Conservation (phyloP, 805 yeast species). For the Metschnikowia peoriensis region DNA sequence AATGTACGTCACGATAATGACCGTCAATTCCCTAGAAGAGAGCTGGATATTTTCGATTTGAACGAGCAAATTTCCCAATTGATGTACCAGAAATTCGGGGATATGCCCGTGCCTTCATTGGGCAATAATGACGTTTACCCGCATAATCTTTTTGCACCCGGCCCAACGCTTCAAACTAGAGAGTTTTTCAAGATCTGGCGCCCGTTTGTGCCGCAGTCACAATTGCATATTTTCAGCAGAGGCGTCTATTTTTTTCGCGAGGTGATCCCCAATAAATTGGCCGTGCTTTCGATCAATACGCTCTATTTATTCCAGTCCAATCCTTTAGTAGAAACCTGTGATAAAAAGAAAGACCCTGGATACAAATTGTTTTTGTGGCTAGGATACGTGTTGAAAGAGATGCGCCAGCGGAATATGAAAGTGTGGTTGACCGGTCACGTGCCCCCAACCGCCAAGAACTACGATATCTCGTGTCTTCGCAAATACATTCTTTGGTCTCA, state of each 20-base stretch:
- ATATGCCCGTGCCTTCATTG: conserved; percentile 59
- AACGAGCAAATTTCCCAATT: conserved; percentile 55
- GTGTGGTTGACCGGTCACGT: conserved; percentile 90
- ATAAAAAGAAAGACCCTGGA: conserved; percentile 72
- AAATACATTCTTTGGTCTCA: conserved; percentile 79
- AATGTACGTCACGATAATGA: conserved; percentile 84
- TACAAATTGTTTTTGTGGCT: conserved; percentile 75
- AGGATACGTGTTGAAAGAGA: conserved; percentile 68
- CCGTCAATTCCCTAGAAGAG: conserved; percentile 70
- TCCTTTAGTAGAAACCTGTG: conserved; percentile 82
- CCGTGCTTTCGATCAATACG: conserved; percentile 76
- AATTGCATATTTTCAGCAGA: conserved; percentile 67
- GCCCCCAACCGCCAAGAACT: conserved; percentile 79
- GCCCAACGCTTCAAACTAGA: conserved; percentile 85
- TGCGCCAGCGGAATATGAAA: conserved; percentile 71
- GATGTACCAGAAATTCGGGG: conserved; percentile 53
- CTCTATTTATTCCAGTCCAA: conserved; percentile 71
- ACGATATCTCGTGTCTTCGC: conserved; percentile 67
- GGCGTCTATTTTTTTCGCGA: conserved; percentile 76
- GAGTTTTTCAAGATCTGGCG: conserved; percentile 75
- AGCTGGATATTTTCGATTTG: conserved; percentile 65
- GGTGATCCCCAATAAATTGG: conserved; percentile 76
- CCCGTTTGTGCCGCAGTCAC: conserved; percentile 70
- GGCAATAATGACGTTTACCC: conserved; percentile 92
- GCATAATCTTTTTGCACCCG: conserved; percentile 79